Evolutionary conservation across 306 rosid species (phyloP).

Genomic region (Neltuma alba): DNA sequence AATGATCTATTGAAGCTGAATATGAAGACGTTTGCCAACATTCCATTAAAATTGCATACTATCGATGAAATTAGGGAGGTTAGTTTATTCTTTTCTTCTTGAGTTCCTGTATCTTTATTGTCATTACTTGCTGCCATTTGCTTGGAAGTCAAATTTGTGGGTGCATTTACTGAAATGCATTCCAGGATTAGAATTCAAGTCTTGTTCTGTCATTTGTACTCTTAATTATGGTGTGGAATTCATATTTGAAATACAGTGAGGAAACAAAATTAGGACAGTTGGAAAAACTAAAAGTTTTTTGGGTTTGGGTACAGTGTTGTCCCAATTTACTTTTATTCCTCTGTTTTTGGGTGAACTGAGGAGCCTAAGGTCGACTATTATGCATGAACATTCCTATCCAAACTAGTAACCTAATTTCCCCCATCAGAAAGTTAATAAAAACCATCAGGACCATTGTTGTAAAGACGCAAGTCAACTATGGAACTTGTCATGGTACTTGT

Average conservation of each 20-base stretch:
- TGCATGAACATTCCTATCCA: background rate
- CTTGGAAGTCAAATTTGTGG: conserved; percentile 12
- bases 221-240: background rate
- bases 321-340: too few relatives aligned
- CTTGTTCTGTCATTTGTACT: background rate
- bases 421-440: background rate
- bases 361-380: background rate
- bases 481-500: background rate
- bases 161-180: conserved; percentile 11
- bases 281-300: background rate
- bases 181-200: background rate
- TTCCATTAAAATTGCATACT: conserved; percentile 77
- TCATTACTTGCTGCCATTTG: conserved; percentile 13
- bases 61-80: conserved; percentile 87
- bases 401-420: background rate
- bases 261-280: background rate
- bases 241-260: background rate
- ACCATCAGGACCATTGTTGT: background rate
- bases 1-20: conserved; percentile 72
- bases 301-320: background rate
- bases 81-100: conserved; percentile 28
- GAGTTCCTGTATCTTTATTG: conserved; percentile 6
- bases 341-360: background rate
- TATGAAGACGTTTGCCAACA: conserved; percentile 74
- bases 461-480: background rate